Percentiles rank a stretch among this genome's conserved stretches.
phyloP scores from a whole-genome alignment of 2,329 filamentous ascomycete species.

The Fusarium sp. region DNA sequence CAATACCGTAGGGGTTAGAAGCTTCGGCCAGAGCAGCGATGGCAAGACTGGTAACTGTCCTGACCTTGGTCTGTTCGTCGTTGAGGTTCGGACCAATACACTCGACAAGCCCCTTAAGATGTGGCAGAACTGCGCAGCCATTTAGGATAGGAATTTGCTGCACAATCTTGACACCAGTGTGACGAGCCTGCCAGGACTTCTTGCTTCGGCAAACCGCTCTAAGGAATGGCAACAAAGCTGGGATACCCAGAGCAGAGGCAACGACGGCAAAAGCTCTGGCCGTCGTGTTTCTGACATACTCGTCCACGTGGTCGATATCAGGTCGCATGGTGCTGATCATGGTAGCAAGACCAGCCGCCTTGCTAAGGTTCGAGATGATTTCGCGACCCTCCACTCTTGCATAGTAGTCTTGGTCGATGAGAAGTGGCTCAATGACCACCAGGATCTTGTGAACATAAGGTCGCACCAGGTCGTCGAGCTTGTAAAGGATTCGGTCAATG shows the following conservation, averaged over 20 bases:
- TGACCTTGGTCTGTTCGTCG: conserved; percentile 97
- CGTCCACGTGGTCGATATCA: conserved; percentile 97
- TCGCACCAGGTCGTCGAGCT: conserved; percentile 94
- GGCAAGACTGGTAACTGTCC: conserved; percentile 94
- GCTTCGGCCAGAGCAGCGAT: conserved; percentile 96
- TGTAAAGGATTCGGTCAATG: conserved; percentile 98
- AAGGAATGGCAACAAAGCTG: conserved; percentile 92
- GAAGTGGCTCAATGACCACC: conserved; percentile 97
- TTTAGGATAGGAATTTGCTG: conserved; percentile 99
- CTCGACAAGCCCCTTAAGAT: conserved; percentile 95
- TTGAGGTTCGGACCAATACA: conserved; percentile 96
- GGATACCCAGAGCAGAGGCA: conserved; percentile 94
- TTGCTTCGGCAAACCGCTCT: conserved; percentile 97
- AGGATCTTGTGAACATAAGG: conserved; percentile 98
- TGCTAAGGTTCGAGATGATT: conserved; percentile 97
- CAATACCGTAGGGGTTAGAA: conserved; percentile 97
- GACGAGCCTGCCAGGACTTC: conserved; percentile 98
- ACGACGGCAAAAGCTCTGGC: conserved; percentile 97
- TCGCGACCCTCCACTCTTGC: conserved; percentile 97
- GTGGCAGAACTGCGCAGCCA: conserved; percentile 95
- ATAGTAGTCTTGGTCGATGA: conserved; percentile 99
- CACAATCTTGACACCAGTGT: conserved; percentile 98
- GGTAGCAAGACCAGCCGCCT: conserved; percentile 94
- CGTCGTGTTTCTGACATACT: conserved; percentile 98
- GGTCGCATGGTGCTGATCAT: conserved; percentile 99